Base-by-base conservation (phyloP, 257 asterid species). In the Rhazya stricta region DNA sequence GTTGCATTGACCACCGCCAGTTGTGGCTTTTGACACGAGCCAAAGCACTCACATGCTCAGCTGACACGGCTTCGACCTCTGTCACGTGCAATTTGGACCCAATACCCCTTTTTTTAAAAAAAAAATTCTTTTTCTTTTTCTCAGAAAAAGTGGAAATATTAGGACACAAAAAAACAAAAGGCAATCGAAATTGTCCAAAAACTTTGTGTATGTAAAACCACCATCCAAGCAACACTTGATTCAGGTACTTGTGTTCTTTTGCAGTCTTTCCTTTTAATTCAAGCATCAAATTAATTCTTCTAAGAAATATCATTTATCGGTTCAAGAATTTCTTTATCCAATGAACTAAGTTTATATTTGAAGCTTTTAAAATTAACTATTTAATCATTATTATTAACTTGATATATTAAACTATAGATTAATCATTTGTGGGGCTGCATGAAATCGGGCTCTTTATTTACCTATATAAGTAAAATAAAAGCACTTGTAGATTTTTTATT, bases 1-100 rank as follows among this genome's bases (percentile, higher is more conserved):
- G 85, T 86, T 82, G 74, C 86, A 71, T 82, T 80, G 85, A 81
- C 79, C 79, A 80, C 76, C 81, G 78, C 71, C 45, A 81, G 74
- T 62, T 43, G 73, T 73, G 67, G 78, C 78, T 81, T 67, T 69
- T 65, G 63, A 30, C 69, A 27, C 70, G 50, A 76, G 75, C 75
- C 69, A n/a, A 71, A 15, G 84, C 81, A 19, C 18, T 72, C 74
- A 79, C 71, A 68, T 46, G 76, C 25, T 48, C 3, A 6, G 72
- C 68, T 79, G 70, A 66, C 78, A 79, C 61, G 32, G 25, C 71
- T 32, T 30, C 72, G 0, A 34, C 69, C 75, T 13, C 75, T n/a
- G 9, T 76, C 80, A 76, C 80, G 80, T 76, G 80, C 63, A 29
- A 30, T 21, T 43, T 57, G 79, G 75, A 68, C 62, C 73, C 67